phyloP scores from a whole-genome alignment of 2,329 filamentous ascomycete species.

The Pseudogymnoascus pannorum region DNA sequence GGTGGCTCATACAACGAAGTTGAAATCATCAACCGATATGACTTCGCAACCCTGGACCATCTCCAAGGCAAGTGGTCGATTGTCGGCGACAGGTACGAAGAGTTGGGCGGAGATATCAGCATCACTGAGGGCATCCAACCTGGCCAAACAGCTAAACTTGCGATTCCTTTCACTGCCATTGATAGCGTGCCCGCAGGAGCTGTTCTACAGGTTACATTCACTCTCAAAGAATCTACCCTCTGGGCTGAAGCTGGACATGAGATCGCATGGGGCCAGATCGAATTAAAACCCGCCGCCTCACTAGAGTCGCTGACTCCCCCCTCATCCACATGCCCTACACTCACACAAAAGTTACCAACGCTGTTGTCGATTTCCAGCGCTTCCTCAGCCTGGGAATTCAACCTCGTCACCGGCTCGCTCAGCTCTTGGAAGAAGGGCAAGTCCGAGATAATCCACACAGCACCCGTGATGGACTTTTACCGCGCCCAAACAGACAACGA shows the following conservation, averaged over 20 bases:
- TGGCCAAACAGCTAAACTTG: conserved; percentile 13
- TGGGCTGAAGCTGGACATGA: conserved; percentile 48
- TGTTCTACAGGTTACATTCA: conserved; percentile 44
- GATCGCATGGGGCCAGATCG: conserved; percentile 44
- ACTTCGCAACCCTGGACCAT: conserved; percentile 45
- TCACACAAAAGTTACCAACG: conserved; percentile 21
- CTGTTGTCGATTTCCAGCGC: conserved; percentile 16
- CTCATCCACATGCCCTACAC: conserved; percentile 19
- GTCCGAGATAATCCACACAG: conserved; percentile 38
- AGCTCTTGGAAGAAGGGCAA: conserved; percentile 34
- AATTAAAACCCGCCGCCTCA: conserved; percentile 20
- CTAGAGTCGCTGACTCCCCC: conserved; percentile 12
- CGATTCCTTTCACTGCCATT: conserved; percentile 10
- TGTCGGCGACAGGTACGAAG: conserved; percentile 33
- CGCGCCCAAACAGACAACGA: conserved; percentile 11
- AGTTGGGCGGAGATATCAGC: conserved; percentile 23
- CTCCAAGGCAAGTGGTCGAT: conserved; percentile 39
- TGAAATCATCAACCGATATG: conserved; percentile 39
- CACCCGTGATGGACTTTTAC: conserved; percentile 37
- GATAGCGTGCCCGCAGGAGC: conserved; percentile 29
- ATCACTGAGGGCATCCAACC: conserved; percentile 31
- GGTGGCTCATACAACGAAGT: conserved; percentile 16
- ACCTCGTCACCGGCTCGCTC: conserved; percentile 37
- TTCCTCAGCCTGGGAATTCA: conserved; percentile 36
- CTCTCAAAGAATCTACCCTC: conserved; percentile 33